Evolutionary conservation across 2,329 filamentous ascomycete species (phyloP).

Genomic region (Pezicula rhizophila): DNA sequence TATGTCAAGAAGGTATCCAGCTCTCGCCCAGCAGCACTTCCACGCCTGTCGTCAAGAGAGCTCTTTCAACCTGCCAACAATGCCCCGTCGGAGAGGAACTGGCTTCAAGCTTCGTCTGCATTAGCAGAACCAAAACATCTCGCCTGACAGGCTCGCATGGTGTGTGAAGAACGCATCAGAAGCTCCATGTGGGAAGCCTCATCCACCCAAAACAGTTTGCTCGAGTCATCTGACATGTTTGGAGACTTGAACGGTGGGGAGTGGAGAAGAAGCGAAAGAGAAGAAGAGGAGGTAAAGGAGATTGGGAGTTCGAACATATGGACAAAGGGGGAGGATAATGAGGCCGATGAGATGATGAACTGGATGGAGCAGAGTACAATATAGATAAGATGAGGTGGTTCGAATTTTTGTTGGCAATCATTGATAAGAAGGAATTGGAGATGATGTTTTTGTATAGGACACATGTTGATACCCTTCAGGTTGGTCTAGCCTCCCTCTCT

Average conservation of each 20-base stretch:
- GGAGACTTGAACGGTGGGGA: constrained; percentile 9
- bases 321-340: constrained; percentile 1
- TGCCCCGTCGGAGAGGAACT: background rate
- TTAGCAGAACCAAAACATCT: background rate
- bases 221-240: constrained; percentile 6
- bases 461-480: no score
- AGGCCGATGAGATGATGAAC: no score
- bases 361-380: no score
- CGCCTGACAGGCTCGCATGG: background rate
- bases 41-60: background rate
- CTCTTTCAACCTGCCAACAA: background rate
- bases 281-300: constrained; percentile 2
- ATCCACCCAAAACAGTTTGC: background rate
- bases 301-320: constrained; percentile 18
- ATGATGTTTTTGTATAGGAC: no score
- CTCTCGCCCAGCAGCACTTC: background rate
- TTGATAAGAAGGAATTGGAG: no score
- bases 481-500: no score
- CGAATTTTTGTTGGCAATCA: no score
- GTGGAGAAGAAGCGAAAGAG: constrained; percentile 16
- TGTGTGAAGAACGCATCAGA: background rate
- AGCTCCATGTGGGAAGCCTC: background rate
- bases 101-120: background rate
- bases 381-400: no score
- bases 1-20: background rate